Evolutionary conservation across 441 rosid species (phyloP).

Genomic region (Populus hybrid): DNA sequence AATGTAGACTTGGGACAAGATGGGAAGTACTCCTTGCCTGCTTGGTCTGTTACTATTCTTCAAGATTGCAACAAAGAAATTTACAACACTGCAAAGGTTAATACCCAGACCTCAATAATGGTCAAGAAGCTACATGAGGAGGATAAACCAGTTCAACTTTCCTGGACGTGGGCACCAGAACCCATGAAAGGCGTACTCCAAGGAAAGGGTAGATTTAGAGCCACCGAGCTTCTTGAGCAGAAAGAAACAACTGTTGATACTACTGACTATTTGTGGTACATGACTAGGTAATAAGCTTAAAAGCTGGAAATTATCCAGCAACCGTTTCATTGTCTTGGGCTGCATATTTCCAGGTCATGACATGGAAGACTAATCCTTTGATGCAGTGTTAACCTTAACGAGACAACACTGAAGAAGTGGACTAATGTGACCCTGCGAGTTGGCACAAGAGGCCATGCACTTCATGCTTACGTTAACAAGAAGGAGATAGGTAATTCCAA

Average conservation of each 20-base stretch:
- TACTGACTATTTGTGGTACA: conserved; percentile 67
- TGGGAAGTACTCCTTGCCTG: conserved; percentile 29
- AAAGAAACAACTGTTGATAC: conserved; percentile 42
- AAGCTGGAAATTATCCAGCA: background rate
- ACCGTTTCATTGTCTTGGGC: too few relatives aligned
- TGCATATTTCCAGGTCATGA: background rate
- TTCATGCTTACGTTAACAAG: conserved; percentile 53
- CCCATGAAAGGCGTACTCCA: conserved; percentile 15
- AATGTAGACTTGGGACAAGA: conserved; percentile 45
- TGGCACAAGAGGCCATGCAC: conserved; percentile 43
- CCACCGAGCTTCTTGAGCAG: conserved; percentile 43
- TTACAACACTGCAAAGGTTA: conserved; percentile 57
- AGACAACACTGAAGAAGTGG: conserved; percentile 44
- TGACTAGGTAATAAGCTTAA: conserved; percentile 38
- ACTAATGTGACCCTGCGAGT: conserved; percentile 27
- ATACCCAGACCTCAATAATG: conserved; percentile 51
- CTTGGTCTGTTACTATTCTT: conserved; percentile 63
- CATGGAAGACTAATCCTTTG: background rate
- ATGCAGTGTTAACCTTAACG: conserved; percentile 33
- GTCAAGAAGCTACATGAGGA: conserved; percentile 38
- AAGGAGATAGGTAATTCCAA: conserved; percentile 36
- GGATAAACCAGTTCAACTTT: conserved; percentile 29
- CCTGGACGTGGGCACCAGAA: conserved; percentile 70
- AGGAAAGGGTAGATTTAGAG: conserved; percentile 42
- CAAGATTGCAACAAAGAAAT: conserved; percentile 42